These are phyloP conservation scores for Umbellularia californica DNA, from an alignment of 164 flowering plant species.

Conservation along the genomic window DNA sequence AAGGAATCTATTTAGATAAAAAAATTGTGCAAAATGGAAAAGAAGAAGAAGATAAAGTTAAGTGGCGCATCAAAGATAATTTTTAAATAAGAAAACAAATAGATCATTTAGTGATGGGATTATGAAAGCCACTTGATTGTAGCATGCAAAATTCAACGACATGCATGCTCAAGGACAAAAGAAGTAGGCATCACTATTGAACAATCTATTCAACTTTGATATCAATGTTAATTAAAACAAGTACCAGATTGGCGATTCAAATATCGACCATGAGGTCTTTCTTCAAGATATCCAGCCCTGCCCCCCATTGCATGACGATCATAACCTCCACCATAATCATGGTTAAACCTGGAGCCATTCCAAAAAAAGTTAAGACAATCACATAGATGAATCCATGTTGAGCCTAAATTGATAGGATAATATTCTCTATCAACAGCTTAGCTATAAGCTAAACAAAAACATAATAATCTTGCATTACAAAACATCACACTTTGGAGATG, in stretches of 20 bases:
- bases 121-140: neutral
- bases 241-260: constrained; percentile 59
- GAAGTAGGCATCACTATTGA: too few species aligned
- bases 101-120: neutral
- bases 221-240: constrained; percentile 23
- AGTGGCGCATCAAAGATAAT: neutral
- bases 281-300: constrained; percentile 73
- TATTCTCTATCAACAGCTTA: too few species aligned
- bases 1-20: too few species aligned
- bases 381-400: neutral
- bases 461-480: neutral
- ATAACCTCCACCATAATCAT: constrained; percentile 74
- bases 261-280: constrained; percentile 73
- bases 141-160: too few species aligned
- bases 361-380: neutral
- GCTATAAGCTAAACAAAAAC: neutral
- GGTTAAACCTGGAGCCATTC: constrained; percentile 53
- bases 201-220: neutral
- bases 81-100: neutral
- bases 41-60: too few species aligned
- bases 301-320: constrained; percentile 67
- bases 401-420: neutral
- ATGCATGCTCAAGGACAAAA: too few species aligned
- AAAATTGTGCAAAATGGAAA: too few species aligned
- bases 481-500: neutral